Conservation (phyloP, 306 rosid species). For the Medicago ruthenica region DNA sequence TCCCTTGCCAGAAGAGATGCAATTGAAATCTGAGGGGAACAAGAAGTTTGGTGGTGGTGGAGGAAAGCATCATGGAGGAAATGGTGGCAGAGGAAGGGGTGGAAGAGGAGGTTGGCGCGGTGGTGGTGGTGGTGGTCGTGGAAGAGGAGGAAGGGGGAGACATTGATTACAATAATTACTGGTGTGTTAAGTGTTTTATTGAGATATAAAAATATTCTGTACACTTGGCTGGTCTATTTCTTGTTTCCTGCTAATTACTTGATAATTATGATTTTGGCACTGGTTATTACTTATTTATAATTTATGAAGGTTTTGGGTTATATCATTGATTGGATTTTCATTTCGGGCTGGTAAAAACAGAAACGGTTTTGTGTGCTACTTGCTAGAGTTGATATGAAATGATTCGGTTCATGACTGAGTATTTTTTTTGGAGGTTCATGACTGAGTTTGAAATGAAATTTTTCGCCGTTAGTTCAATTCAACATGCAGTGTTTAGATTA, state of each 20-base stretch:
- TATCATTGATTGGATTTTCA: not conserved
- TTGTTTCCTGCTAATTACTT: not conserved
- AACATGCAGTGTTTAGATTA: too few relatives aligned
- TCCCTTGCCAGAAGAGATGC: slow-evolving; percentile 88
- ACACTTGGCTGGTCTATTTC: slow-evolving; percentile 22
- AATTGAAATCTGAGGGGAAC: slow-evolving; percentile 58
- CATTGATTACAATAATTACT: slow-evolving; percentile 47
- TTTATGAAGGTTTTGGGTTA: slow-evolving; percentile 9
- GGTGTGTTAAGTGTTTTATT: slow-evolving; percentile 18
- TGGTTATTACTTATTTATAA: slow-evolving; percentile 24
- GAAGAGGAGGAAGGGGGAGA: slow-evolving; percentile 69
- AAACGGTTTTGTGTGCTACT: not conserved
- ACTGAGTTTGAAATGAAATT: not conserved
- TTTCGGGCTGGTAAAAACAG: not conserved
- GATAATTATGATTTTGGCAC: slow-evolving; percentile 26
- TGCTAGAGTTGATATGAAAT: not conserved
- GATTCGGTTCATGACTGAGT: not conserved
- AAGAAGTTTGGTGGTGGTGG: slow-evolving; percentile 56
- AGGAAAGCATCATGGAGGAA: slow-evolving; percentile 63
- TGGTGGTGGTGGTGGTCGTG: slow-evolving; percentile 66
- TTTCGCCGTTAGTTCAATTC: not conserved
- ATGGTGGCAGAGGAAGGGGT: slow-evolving; percentile 70
- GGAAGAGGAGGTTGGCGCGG: slow-evolving; percentile 54
- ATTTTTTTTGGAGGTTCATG: too few relatives aligned
- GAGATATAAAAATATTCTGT: not conserved